Evolutionary conservation across 106 monocot species (phyloP), one percentile per base, ranked within the genome.

Genomic region (Apostasia shenzhenica): DNA sequence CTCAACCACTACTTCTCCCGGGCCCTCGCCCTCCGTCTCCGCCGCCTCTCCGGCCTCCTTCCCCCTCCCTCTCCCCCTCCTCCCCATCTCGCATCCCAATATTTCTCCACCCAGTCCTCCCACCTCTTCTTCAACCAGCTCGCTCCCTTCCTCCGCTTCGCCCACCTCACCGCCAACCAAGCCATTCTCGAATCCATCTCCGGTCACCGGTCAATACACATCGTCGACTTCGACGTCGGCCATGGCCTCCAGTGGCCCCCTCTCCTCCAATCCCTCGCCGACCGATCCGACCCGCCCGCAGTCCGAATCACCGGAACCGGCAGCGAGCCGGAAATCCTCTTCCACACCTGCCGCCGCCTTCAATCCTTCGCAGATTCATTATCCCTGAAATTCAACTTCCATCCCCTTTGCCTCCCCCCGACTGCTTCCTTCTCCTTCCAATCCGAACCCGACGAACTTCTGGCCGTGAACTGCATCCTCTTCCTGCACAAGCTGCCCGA

Each of bases 201-300:
- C 6, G 84, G 71, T 3, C 78, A 42, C 59, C 66, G 62, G 4
- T 50, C 67, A 1, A 55, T 99, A 54, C 97, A 99, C 87, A 90
- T 99, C 67, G 64, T 99, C 54, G 97, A 99, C 59, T 83, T 92
- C 65, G 92, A 99, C 68, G 83, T 85, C 26, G 67, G 68, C 26
- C 86, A 92, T 47, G 97, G 97, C 38, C 74, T 99, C 67, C 97
- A 99, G 63, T 99, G 97, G 97, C 97, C 97, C 1, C 92, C 86
- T 4, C 73, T 99, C 45, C 83, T 99, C 49, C 97, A 99, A 54
- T 92, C 92, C 50, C 85, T 92, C 46, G 89, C 97, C n/a, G 92
- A 81, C 45, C 78, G 76, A n/a, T 67, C 84, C 38, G 80, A 87
- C 45, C 84, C 84, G 5, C 83, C 86, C 1, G 79, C 86, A 9